A percentile compares a stretch with the other conserved stretches of the same genome.
These are phyloP conservation scores for Alloteropsis semialata DNA, from an alignment of 176 grass and related monocot species.

Conservation along the genomic window DNA sequence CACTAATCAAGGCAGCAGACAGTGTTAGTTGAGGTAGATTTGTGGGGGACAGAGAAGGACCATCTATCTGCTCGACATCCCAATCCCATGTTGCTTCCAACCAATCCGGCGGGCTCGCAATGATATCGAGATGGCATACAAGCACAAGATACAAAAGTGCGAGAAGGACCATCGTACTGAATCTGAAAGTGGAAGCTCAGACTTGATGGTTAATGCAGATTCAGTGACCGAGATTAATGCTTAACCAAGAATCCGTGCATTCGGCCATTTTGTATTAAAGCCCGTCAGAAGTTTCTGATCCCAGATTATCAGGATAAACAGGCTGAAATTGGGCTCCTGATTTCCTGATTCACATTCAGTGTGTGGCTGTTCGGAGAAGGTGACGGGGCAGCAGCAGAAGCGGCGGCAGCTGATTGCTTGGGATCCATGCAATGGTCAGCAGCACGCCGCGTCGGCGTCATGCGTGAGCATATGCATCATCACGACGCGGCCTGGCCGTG, in stretches of 20 bases:
- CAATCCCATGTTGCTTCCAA: neutral
- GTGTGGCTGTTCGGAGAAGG: too few relatives aligned
- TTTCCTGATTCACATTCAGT: neutral
- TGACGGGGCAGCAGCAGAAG: neutral
- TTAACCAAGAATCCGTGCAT: too few relatives aligned
- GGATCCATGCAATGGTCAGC: conserved; percentile 26
- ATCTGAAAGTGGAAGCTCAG: conserved; percentile 6
- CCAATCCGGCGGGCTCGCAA: neutral
- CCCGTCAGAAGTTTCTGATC: neutral
- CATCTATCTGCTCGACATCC: conserved; percentile 18
- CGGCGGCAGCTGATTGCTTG: neutral
- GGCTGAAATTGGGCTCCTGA: neutral
- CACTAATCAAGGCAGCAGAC: neutral
- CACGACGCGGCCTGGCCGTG: too few relatives aligned
- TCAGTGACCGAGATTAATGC: neutral
- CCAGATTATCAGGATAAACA: neutral
- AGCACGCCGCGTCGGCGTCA: neutral
- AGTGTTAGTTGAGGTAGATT: conserved; percentile 21
- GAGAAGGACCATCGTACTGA: neutral
- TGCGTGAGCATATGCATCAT: neutral
- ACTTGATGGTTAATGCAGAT: neutral
- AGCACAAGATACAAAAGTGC: neutral
- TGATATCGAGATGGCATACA: neutral
- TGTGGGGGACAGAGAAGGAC: neutral
- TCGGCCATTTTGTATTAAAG: neutral